Base-by-base conservation (phyloP, 331 rosid genomes). In the Arachis monticola region DNA sequence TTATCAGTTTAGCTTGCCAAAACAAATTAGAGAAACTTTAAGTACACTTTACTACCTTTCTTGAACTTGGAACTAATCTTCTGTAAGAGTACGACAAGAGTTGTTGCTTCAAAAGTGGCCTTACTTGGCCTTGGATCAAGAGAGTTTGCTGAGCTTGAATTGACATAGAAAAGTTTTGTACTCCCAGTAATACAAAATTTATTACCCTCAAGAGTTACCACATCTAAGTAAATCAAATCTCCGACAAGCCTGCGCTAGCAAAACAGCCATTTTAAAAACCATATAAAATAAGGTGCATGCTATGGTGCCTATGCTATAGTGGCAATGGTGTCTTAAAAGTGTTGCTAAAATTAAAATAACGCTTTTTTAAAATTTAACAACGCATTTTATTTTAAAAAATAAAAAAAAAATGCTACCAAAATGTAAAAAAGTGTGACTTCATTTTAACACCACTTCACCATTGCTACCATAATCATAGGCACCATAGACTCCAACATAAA, bases 211-310 rank as follows among this genome's bases (percentile, higher is more conserved):
- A 88, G 82, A 12, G 99, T 90, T 71, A 83, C 66, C 35, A 92
- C 96, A 85, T 95, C 99, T 91, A 95, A 84, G 81, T 95, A 95
- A 79, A 95, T 88, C 87, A 95, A 85, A 86, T 95, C 99, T 68
- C 99, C 99, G 70, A 88, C 89, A 44, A 95, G 97, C 93, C 99
- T 95, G 83, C 51, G 69, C 56, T 62, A 86, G 45, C 68, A 76
- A 35, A 78, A 30, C 60, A 77, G 31, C 74, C 53, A 50, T 14
- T 27, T 46, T 77, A 73, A 48, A 48, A 81, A 38, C 53, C n/a
- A 52, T 32, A 77, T 52, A 69, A 38, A 75, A 17, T 17, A 17
- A 17, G 22, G 22, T 17, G 22, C 22, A 17, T 17, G 22, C 22
- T 17, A 17, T 17, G 22, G 22, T 17, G 22, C 22, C 22, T 17